phyloP scores from a whole-genome alignment of 345 rosid species.

The Rhodamnia rubescens region DNA sequence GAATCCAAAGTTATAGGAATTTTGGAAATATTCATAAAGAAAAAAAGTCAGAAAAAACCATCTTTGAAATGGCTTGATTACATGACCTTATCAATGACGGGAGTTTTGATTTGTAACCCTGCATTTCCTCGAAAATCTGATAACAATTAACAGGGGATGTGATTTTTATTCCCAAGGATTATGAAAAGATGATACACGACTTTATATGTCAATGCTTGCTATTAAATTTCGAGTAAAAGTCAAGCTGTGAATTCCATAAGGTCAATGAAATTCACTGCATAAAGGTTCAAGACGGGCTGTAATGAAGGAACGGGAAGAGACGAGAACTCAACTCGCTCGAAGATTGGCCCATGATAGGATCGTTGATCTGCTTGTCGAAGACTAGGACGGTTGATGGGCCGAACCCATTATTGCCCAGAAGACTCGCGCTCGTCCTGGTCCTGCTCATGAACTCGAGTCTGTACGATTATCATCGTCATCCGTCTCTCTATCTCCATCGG shows the following conservation, averaged over 20 bases:
- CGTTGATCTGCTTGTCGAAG: background rate
- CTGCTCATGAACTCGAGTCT: background rate
- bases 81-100: background rate
- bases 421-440: background rate
- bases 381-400: background rate
- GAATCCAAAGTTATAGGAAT: background rate
- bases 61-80: background rate
- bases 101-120: background rate
- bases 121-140: background rate
- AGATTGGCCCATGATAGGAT: background rate
- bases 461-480: background rate
- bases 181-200: background rate
- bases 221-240: background rate
- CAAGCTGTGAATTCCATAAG: background rate
- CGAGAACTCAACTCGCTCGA: background rate
- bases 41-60: background rate
- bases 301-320: background rate
- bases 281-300: background rate
- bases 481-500: background rate
- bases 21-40: background rate
- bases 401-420: background rate
- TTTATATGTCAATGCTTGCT: background rate
- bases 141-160: accelerated
- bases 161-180: background rate
- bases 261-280: background rate